Evolutionary conservation across 495 filamentous ascomycete species (phyloP).

Genomic region (Jackrogersella minutella): DNA sequence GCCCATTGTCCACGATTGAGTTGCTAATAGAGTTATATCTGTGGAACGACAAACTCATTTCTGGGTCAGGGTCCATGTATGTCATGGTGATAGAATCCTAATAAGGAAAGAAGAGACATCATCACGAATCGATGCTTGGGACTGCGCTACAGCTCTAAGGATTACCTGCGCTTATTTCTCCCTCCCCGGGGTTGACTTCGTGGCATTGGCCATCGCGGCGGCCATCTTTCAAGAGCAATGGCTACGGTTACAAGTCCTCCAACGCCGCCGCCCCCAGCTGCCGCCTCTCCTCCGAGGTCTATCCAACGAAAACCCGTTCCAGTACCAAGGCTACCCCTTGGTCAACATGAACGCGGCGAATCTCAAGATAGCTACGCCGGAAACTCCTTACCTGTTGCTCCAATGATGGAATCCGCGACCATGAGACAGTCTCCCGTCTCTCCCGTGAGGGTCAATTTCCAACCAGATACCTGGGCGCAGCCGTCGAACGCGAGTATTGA

Average conservation of each 20-base stretch:
- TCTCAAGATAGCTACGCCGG: constrained; percentile 49
- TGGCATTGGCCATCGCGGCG: constrained; percentile 22
- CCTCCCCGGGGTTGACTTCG: constrained; percentile 17
- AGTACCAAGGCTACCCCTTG: constrained; percentile 41
- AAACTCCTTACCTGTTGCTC: constrained; percentile 46
- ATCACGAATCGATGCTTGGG: constrained; percentile 30
- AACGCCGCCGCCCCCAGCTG: constrained; percentile 44
- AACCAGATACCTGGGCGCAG: constrained; percentile 51
- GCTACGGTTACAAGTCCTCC: constrained; percentile 51
- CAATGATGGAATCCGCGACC: constrained; percentile 45
- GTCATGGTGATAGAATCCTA: constrained; percentile 32
- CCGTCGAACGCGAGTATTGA: constrained; percentile 55
- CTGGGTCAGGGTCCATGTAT: constrained; percentile 29
- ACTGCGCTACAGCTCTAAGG: constrained; percentile 22
- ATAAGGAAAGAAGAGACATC: constrained; percentile 35
- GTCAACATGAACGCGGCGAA: constrained; percentile 34
- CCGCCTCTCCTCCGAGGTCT: constrained; percentile 49
- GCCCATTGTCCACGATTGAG: constrained; percentile 18
- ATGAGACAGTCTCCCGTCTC: constrained; percentile 52
- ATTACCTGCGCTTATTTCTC: constrained; percentile 20
- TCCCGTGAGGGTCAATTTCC: constrained; percentile 53
- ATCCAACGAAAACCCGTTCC: constrained; percentile 54
- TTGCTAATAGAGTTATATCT: constrained; percentile 38
- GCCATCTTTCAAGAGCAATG: constrained; percentile 48
- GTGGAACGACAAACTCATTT: constrained; percentile 28